Percentiles rank a stretch among this genome's conserved stretches.
phyloP scores from a whole-genome alignment of 2,329 filamentous ascomycete genomes.

The Paecilomyces sp. region DNA sequence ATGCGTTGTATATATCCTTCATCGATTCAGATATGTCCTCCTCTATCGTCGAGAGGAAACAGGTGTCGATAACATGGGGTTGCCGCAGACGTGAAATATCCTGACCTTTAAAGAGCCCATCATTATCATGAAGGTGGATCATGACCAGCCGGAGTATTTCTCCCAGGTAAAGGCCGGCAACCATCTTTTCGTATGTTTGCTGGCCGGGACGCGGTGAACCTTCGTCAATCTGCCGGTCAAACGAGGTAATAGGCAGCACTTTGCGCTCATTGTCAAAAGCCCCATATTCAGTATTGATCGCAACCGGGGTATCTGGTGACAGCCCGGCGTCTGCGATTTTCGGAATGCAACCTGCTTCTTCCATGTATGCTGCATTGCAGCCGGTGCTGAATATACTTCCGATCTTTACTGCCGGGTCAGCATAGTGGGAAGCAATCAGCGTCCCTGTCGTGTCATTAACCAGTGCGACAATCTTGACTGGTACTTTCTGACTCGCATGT shows the following conservation, averaged over 20 bases:
- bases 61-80: slow-evolving; percentile 78
- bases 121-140: slow-evolving; percentile 71
- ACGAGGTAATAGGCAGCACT: slow-evolving; percentile 66
- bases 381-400: slow-evolving; percentile 95
- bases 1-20: slow-evolving; percentile 72
- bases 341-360: slow-evolving; percentile 72
- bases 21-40: slow-evolving; percentile 89
- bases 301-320: slow-evolving; percentile 67
- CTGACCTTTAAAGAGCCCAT: slow-evolving; percentile 71
- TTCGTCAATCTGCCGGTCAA: slow-evolving; percentile 72
- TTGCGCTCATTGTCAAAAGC: slow-evolving; percentile 83
- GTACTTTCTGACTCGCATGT: slow-evolving; percentile 53
- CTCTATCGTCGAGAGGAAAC: slow-evolving; percentile 84
- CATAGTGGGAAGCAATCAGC: slow-evolving; percentile 85
- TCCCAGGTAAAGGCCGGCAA: slow-evolving; percentile 84
- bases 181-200: slow-evolving; percentile 95
- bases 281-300: slow-evolving; percentile 92
- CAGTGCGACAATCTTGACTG: slow-evolving; percentile 75
- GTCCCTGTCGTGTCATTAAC: slow-evolving; percentile 95
- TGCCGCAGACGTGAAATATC: slow-evolving; percentile 70
- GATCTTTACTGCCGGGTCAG: slow-evolving; percentile 76
- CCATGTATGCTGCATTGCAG: slow-evolving; percentile 95
- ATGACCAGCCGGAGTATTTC: slow-evolving; percentile 85
- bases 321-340: slow-evolving; percentile 80
- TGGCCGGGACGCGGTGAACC: slow-evolving; percentile 85